Base-by-base conservation (phyloP, 495 filamentous ascomycete species). In the Aspergillus leporis region DNA sequence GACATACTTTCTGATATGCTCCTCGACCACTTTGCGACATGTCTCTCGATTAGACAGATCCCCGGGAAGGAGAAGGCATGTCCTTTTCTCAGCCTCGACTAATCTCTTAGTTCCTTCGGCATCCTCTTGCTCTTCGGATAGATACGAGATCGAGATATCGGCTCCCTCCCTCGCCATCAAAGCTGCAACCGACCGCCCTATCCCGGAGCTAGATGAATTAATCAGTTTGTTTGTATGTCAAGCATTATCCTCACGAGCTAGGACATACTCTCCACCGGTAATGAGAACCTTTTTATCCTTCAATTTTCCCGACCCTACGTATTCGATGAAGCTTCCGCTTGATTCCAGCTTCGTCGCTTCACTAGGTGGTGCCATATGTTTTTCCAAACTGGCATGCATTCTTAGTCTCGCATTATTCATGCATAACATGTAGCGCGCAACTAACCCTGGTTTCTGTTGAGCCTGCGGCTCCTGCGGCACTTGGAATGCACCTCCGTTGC, bases 151-250 rank as follows among this genome's bases (percentile, higher is more conserved):
- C 2, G 73, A 80, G 49, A 82, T 68, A 62, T 85, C 81, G 48
- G 78, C 76, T 3, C 82, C 83, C 61, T 87, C 84, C 36, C 78
- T 72, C 0, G 82, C 83, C 70, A 81, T 82, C 6, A 86, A 70
- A 9, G 81, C 76, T 1, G 82, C 84, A 10, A 85, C 74, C 0
- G 81, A 70, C 5, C 82, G 78, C 32, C 81, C 83, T 31, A 83
- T 84, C 22, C 77, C 81, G 2, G 80, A 83, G 54, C 79, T 81
- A 46, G 30, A 36, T 47, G 28, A n/a, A 23, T 45, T 25, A 49
- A 38, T 38, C 25, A 28, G n/a, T n/a, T n/a, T 28, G 6, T 28
- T 28, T 6, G 6, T 6, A 28, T 3, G 25, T 28, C 6, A 28
- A 28, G 3, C 25, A 6, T 28, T 28, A 28, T 6, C 6, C 25